These are phyloP conservation scores for Lachnellula hyalina DNA, from an alignment of 2,329 filamentous ascomycete genomes.

Conservation along the genomic window DNA sequence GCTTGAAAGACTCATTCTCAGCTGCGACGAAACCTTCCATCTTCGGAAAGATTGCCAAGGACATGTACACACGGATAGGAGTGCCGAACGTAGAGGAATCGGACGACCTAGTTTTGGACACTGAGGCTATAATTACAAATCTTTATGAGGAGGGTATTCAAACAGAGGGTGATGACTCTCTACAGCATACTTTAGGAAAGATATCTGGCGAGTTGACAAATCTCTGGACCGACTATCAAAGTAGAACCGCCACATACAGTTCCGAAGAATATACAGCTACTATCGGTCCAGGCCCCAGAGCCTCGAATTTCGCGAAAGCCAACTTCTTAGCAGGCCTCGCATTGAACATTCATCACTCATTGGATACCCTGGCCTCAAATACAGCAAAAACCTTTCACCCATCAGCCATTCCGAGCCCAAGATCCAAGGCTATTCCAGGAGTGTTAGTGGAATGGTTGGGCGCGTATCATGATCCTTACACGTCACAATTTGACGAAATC, in stretches of 20 bases:
- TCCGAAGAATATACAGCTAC: slow-evolving; percentile 52
- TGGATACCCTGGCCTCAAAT: slow-evolving; percentile 24
- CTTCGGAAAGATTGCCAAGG: slow-evolving; percentile 67
- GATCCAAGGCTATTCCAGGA: slow-evolving; percentile 59
- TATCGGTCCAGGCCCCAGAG: slow-evolving; percentile 59
- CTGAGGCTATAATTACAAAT: slow-evolving; percentile 63
- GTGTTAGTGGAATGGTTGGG: slow-evolving; percentile 81
- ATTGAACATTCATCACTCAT: slow-evolving; percentile 71
- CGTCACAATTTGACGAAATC: slow-evolving; percentile 61
- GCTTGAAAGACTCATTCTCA: slow-evolving; percentile 14
- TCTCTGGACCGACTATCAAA: slow-evolving; percentile 49
- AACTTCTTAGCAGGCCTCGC: slow-evolving; percentile 73
- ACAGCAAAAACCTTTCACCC: slow-evolving; percentile 39
- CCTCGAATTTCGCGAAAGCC: slow-evolving; percentile 67
- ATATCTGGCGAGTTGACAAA: slow-evolving; percentile 47
- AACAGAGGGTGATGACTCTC: slow-evolving; percentile 47
- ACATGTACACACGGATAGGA: slow-evolving; percentile 55
- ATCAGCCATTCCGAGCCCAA: slow-evolving; percentile 31
- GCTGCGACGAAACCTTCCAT: slow-evolving; percentile 14
- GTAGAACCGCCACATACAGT: slow-evolving; percentile 41
- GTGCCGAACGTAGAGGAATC: slow-evolving; percentile 61
- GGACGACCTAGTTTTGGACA: slow-evolving; percentile 66
- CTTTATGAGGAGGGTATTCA: slow-evolving; percentile 60
- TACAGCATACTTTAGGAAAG: slow-evolving; percentile 52
- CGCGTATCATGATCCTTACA: slow-evolving; percentile 66